Percentiles rank a stretch among this genome's conserved stretches.
Conservation (phyloP, 2,329 filamentous ascomycete species). For the Gnomoniopsis sp. region DNA sequence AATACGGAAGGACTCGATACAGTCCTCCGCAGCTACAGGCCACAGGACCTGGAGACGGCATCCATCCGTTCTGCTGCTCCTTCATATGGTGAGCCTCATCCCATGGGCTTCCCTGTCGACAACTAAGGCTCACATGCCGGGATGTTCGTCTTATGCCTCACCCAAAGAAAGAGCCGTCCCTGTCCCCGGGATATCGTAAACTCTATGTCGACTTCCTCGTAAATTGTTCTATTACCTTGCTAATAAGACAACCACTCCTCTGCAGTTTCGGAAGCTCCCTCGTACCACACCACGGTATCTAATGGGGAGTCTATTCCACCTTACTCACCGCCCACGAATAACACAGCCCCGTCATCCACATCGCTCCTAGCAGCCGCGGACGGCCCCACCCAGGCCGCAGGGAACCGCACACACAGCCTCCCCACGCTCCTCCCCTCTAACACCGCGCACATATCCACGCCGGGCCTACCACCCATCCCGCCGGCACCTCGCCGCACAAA, state of each 20-base stretch:
- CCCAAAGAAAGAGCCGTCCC: background rate
- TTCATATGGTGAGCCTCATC: slow-evolving; percentile 55
- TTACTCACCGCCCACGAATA: slow-evolving; percentile 40
- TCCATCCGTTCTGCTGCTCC: slow-evolving; percentile 67
- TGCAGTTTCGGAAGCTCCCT: slow-evolving; percentile 60
- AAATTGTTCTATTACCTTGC: background rate
- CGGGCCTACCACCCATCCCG: slow-evolving; percentile 50
- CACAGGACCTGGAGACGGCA: slow-evolving; percentile 62
- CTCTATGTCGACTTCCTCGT: background rate
- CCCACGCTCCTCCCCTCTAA: slow-evolving; percentile 28
- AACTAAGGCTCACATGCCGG: background rate
- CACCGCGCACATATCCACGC: slow-evolving; percentile 31
- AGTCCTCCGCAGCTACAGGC: slow-evolving; percentile 21
- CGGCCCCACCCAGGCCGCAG: slow-evolving; percentile 14
- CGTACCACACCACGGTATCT: slow-evolving; percentile 53
- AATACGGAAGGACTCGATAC: slow-evolving; percentile 11
- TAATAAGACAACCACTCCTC: background rate
- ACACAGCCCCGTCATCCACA: slow-evolving; percentile 7
- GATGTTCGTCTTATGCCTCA: background rate
- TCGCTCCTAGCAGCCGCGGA: background rate
- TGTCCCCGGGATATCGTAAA: background rate
- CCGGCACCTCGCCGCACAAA: slow-evolving; percentile 25
- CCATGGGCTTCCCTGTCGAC: background rate
- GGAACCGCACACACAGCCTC: slow-evolving; percentile 16
- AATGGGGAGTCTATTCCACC: slow-evolving; percentile 46